Conservation (phyloP, 2,329 filamentous ascomycete species). For the Pseudopyrenochaeta lycopersici region DNA sequence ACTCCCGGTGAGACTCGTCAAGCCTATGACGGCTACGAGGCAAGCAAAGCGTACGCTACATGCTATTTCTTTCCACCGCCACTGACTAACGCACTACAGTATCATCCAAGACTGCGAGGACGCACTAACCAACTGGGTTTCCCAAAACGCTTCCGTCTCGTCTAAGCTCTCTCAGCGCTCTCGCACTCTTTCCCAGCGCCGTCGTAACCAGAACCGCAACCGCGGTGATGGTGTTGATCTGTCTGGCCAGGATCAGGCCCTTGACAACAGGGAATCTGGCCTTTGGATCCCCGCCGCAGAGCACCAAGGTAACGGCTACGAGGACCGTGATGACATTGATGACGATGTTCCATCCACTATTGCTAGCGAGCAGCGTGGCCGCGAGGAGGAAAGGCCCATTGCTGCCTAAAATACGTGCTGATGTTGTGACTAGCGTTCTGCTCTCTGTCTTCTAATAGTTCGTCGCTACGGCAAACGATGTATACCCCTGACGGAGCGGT, state of each 20-base stretch:
- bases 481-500: constrained; percentile 45
- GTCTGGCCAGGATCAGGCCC: constrained; percentile 80
- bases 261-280: constrained; percentile 76
- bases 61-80: background rate
- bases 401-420: constrained; percentile 38
- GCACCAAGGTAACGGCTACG: constrained; percentile 69
- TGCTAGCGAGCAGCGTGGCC: constrained; percentile 54
- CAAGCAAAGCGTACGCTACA: constrained; percentile 77
- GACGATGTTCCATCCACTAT: constrained; percentile 60
- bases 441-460: constrained; percentile 33
- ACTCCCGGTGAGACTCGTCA: constrained; percentile 95
- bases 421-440: constrained; percentile 26
- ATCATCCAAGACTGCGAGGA: constrained; percentile 99
- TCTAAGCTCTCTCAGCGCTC: constrained; percentile 88
- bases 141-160: constrained; percentile 85
- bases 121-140: constrained; percentile 95
- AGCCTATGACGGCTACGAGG: constrained; percentile 97
- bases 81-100: constrained; percentile 50
- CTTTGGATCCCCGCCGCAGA: constrained; percentile 81
- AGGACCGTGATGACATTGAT: constrained; percentile 70
- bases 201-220: constrained; percentile 69
- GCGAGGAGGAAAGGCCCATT: constrained; percentile 56
- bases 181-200: constrained; percentile 85
- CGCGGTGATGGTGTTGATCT: constrained; percentile 81
- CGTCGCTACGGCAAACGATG: constrained; percentile 34